Percentiles rank a stretch among this genome's conserved stretches.
Conservation (phyloP, 2,329 filamentous ascomycete genomes). For the Penicillium brasilianum region DNA sequence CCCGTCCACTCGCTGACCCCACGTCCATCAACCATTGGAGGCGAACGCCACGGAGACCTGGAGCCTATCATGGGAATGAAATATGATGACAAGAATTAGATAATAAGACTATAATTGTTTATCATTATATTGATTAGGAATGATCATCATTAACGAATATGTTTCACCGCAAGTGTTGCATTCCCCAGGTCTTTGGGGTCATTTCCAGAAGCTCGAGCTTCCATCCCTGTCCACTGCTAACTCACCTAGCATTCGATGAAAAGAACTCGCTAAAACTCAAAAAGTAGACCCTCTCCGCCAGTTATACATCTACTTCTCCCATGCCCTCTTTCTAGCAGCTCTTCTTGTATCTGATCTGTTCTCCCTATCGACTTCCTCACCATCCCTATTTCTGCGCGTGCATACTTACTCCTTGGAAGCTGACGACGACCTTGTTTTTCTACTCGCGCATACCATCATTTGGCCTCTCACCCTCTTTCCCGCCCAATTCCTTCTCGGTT, state of each 20-base stretch:
- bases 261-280: not conserved
- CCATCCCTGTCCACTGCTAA: not conserved
- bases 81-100: not conserved
- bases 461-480: not conserved
- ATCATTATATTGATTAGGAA: not conserved
- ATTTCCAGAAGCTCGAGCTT: conserved; percentile 11
- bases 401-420: conserved; percentile 4
- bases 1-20: not conserved
- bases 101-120: not conserved
- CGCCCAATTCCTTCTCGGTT: not conserved
- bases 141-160: conserved; percentile 1
- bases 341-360: not conserved
- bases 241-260: not conserved
- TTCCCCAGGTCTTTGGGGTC: conserved; percentile 12
- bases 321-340: not conserved
- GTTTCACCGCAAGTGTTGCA: conserved; percentile 19
- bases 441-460: not conserved
- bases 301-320: not conserved
- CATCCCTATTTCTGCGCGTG: not conserved
- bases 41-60: not conserved
- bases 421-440: not conserved
- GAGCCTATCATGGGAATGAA: not conserved
- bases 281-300: not conserved
- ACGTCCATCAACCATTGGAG: conserved; percentile 12
- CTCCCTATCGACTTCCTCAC: not conserved